Conservation (phyloP, 495 filamentous ascomycete species). For the Penicillium angulare region DNA sequence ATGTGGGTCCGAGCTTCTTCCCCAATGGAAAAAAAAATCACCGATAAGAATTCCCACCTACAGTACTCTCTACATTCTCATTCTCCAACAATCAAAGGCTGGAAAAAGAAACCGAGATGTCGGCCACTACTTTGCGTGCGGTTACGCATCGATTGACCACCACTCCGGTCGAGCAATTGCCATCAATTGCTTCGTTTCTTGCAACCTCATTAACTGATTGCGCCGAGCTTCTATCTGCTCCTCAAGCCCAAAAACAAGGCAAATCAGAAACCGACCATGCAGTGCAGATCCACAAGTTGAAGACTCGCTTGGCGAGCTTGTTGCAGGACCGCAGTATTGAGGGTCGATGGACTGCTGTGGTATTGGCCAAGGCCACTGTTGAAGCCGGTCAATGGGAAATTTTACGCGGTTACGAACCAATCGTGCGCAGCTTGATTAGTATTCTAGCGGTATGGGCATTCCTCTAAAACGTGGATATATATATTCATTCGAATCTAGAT, state of each 20-base stretch:
- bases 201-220: conserved; percentile 61
- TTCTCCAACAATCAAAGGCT: no score
- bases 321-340: conserved; percentile 68
- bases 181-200: conserved; percentile 58
- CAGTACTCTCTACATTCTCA: conserved; percentile 4
- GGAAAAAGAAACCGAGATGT: conserved; percentile 8
- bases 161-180: conserved; percentile 61
- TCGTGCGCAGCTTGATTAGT: conserved; percentile 69
- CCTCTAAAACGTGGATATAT: background rate
- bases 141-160: conserved; percentile 66
- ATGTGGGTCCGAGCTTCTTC: conserved; percentile 6
- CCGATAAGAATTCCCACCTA: conserved; percentile 10
- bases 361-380: conserved; percentile 74
- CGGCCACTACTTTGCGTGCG: conserved; percentile 49
- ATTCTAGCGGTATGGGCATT: conserved; percentile 60
- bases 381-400: conserved; percentile 80
- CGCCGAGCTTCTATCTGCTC: conserved; percentile 53
- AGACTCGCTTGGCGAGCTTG: conserved; percentile 71
- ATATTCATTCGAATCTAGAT: background rate
- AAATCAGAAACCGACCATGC: conserved; percentile 59
- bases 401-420: conserved; percentile 64
- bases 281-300: conserved; percentile 71
- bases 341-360: conserved; percentile 72
- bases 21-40: conserved; percentile 22
- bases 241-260: conserved; percentile 43